Base-by-base conservation (phyloP, 768 basidiomycete genomes). In the Leccinum longicurvipes region DNA sequence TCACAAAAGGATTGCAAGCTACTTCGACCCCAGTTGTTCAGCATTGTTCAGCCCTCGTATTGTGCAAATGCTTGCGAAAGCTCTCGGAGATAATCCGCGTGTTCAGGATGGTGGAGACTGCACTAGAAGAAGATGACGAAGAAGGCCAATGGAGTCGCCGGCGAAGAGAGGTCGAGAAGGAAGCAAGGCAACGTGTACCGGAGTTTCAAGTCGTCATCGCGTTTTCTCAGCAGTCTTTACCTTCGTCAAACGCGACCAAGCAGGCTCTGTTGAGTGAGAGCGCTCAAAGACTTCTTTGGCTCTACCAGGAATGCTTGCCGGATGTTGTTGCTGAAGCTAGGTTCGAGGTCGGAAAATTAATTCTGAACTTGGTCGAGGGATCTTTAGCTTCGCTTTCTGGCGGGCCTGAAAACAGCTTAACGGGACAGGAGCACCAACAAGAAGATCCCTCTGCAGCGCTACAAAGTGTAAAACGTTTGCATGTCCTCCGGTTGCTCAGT, bases 191-290 rank as follows among this genome's bases (percentile, higher is more conserved):
- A 55, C 79, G 92, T 6, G 80, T 95, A 1, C 95, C 96, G 0
- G 94, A 95, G 49, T 87, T 95, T 56, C 84, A 87, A 62, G 91
- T 95, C 50, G 74, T 97, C 53, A 80, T 97, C 10, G 90, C 85
- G 0, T 89, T 94, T 65, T 86, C 87, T 6, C 88, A 93, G 60
- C 84, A 69, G 60, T 73, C 60, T 51, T 45, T 51, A 45, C 45
- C 65, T n/a, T 65, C 68, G 10, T 53, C 65, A 29, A 73, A 73
- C 39, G 60, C 69, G n/a, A 77, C 73, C 53, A 82, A 76, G 67
- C 72, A 70, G 0, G 83, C 84, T 0, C 69, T 98, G 58, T 73
- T 97, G 27, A 81, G 86, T 0, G 95, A 98, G 73, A 80, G 82
- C 49, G 84, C 93, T 1, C 84, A 93, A 60, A 72, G 94, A 25